Percentiles rank a stretch among this genome's conserved stretches.
phyloP scores from a whole-genome alignment of 371 early-diverging fungal genomes.

The Circinella umbellata region DNA sequence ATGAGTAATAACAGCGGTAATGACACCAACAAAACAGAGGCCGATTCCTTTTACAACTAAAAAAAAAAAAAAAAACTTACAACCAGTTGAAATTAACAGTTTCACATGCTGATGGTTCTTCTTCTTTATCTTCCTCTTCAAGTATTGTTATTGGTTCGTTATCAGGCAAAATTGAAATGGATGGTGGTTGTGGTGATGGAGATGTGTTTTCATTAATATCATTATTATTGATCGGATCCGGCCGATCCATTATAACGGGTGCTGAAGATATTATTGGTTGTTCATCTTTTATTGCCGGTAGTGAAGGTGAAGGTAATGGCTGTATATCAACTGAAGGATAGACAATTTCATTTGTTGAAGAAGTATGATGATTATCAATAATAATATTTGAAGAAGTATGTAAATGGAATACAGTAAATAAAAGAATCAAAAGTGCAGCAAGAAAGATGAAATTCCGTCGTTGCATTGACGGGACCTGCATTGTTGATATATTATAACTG shows the following conservation, averaged over 20 bases:
- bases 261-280: background rate
- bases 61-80: slow-evolving; percentile 19
- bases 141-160: background rate
- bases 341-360: slow-evolving; percentile 3
- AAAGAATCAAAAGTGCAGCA: slow-evolving; percentile 15
- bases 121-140: background rate
- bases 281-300: no score
- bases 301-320: background rate
- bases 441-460: slow-evolving; percentile 19
- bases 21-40: no score
- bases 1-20: no score
- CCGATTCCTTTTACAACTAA: no score
- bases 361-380: no score
- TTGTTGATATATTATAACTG: slow-evolving; percentile 3
- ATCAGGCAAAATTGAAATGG: background rate
- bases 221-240: background rate
- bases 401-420: slow-evolving; percentile 16
- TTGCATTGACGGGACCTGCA: slow-evolving; percentile 21
- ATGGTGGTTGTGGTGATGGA: background rate
- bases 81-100: slow-evolving; percentile 36
- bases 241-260: background rate
- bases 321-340: background rate
- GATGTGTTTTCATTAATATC: no score
- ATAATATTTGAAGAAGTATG: background rate
- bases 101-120: slow-evolving; percentile 23